Evolutionary conservation across 2,329 filamentous ascomycete species (phyloP), one percentile per base, ranked within the genome.

Genomic region (Penicillium sp.): DNA sequence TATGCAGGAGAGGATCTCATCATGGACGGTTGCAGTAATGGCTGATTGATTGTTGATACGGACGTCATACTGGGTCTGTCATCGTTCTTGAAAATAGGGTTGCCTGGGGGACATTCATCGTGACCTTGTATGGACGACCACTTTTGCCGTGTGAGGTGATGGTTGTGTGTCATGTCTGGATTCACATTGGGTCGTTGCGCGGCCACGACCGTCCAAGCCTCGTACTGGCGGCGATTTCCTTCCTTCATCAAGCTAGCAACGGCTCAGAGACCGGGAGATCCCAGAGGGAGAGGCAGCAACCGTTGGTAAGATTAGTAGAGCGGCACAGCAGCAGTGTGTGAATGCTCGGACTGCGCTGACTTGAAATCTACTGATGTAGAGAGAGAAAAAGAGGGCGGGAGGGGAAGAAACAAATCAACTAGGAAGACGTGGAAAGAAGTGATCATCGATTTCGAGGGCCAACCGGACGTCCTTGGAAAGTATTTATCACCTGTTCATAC

Each of bases 31-130:
- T 43, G n/a, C 18, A 61, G 29, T 32, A 62, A 48, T 11, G 56
- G 51, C 9, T 40, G 45, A 8, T 50, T 48, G 7, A 58, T 54
- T 11, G 52, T 60, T 26, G 57, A 49, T 8, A 53, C 40, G 3
- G 52, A 48, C 12, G 48, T 40, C 6, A 54, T 13, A 28, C 45
- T 45, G 12, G 46, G 39, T 11, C 40, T 41, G 24, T 46, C n/a
- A 3, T 45, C 49, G 38, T 39, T 43, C 5, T 28, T 42, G 18
- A 51, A 51, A 7, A 45, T 32, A 4, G 28, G 47, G 47, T 49
- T 48, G 41, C 37, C 39, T 11, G 29, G 29, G 7, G 8, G 3
- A 11, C 29, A 7, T 8, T 33, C 12, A 33, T 13, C 29, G n/a
- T 35, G 7, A 2, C 39, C 42, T 27, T 43, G 33, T 5, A 36